These are phyloP conservation scores for Haplosporangium gracile DNA, from an alignment of 192 early-diverging fungal species.

Conservation along the genomic window DNA sequence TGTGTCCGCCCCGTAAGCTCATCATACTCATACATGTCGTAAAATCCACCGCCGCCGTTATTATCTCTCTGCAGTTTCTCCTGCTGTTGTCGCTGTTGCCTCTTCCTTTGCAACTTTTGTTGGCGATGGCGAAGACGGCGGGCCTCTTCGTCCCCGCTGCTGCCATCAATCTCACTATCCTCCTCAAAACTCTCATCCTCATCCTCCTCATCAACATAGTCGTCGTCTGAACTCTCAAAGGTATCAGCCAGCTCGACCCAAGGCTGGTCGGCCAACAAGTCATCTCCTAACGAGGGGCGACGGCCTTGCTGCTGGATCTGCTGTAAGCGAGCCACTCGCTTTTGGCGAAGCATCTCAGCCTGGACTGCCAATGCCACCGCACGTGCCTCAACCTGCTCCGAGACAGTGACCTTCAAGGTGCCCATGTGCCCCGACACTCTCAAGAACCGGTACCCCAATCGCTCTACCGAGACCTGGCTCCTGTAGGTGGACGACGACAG, in stretches of 20 bases:
- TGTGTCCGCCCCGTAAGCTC: conserved; percentile 30
- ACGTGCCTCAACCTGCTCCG: conserved; percentile 49
- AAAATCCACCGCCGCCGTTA: neutral
- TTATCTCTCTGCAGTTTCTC: neutral
- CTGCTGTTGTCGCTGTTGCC: neutral
- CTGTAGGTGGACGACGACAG: conserved; percentile 1
- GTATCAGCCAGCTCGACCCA: conserved; percentile 29
- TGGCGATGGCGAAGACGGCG: neutral
- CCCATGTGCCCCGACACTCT: conserved; percentile 55
- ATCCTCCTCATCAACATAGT: conserved; percentile 1
- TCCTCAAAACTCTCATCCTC: neutral
- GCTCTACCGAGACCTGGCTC: conserved; percentile 37
- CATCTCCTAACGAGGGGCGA: neutral
- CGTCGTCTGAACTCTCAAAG: neutral
- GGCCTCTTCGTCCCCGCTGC: neutral
- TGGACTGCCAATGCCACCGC: conserved; percentile 44
- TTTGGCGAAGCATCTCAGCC: conserved; percentile 41
- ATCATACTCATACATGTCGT: conserved; percentile 42
- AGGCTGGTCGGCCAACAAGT: neutral
- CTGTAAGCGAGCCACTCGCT: conserved; percentile 12
- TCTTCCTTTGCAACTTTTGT: neutral
- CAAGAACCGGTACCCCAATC: conserved; percentile 50
- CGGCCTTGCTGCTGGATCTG: neutral
- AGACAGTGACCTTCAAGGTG: conserved; percentile 49
- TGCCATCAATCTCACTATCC: neutral